Evolutionary conservation across 2,329 filamentous ascomycete species (phyloP), one percentile per base, ranked within the genome.

Genomic region (Leptographium procerum): DNA sequence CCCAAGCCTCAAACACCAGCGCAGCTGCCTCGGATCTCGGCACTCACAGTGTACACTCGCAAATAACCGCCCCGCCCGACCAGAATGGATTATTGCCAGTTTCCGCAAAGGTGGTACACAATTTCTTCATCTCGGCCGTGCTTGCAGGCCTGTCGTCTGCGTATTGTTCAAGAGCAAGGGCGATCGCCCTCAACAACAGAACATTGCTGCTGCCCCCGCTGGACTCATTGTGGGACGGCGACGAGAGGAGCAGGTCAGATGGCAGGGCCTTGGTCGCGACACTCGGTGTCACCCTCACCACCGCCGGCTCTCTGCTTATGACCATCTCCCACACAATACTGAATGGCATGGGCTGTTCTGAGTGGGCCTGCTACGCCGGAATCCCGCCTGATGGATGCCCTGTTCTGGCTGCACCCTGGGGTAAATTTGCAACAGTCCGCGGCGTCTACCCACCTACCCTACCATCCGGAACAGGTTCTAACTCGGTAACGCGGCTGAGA

Each of bases 371-470:
- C 34, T 69, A 70, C 16, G 67, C 72, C 16, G 73, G 71, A 47
- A 63, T 75, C 5, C 70, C 73, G 6, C 69, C 72, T 9, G 65
- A 75, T 0, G 74, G 75, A 22, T 69, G 74, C 19, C 72, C 75
- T 2, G 73, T 84, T 24, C 67, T 84, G 24, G 76, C 78, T 8
- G 81, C 81, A 2, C 81, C 81, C 0, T 75, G 83, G 55, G 81
- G 81, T 16, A 68, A 74, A 26, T 74, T 78, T 62, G 76, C 73
- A 11, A 72, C 71, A 8, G 71, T 75, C 28, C 72, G 73, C 48
- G 69, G 70, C 9, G 63, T 71, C 40, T 64, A 61, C 22, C 56
- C 62, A n/a, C 31, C 60, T 1, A 22, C 47, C 3, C 4, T 26
- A 3, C 54, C 52, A 1, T 40, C 51, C 34, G 40, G 43, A 1